phyloP scores from a whole-genome alignment of 768 basidiomycete genomes.

The Dioszegia aurantiaca region DNA sequence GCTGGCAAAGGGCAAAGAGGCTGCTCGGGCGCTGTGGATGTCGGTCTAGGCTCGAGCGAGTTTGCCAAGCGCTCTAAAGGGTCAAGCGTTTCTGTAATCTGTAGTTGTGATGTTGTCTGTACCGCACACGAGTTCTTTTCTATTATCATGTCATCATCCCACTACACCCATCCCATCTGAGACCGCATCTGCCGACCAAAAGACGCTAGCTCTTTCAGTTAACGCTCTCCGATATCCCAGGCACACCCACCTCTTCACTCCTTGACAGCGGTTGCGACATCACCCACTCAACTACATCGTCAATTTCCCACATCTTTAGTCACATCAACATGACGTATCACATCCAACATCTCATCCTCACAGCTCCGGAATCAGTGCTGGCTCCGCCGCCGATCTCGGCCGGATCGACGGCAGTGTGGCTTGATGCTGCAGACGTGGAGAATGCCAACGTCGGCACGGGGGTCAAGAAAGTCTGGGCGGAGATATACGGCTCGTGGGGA shows the following conservation, averaged over 20 bases:
- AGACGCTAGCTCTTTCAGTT: background rate
- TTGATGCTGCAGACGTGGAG: conserved; percentile 25
- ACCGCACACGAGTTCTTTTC: no score
- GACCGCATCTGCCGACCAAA: background rate
- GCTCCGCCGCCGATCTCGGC: background rate
- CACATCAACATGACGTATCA: conserved; percentile 80
- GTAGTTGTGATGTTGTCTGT: conserved; percentile 2
- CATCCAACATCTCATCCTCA: conserved; percentile 33
- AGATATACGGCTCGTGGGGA: conserved; percentile 44
- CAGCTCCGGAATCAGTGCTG: background rate
- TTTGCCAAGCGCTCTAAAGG: no score
- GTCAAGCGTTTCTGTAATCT: background rate
- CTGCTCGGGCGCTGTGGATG: conserved; percentile 39
- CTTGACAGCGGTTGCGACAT: conserved; percentile 51
- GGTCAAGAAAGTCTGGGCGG: conserved; percentile 52
- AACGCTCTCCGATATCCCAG: background rate
- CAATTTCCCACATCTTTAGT: conserved; percentile 79
- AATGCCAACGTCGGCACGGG: conserved; percentile 50
- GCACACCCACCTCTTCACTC: conserved; percentile 41
- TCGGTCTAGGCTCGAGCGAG: no score
- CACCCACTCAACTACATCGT: conserved; percentile 55
- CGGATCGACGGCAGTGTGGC: conserved; percentile 25
- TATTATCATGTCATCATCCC: no score
- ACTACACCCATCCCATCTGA: conserved; percentile 52
- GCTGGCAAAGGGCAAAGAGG: conserved; percentile 21